These are phyloP conservation scores for Salvia splendens DNA, from an alignment of 257 asterid species.

Conservation along the genomic window DNA sequence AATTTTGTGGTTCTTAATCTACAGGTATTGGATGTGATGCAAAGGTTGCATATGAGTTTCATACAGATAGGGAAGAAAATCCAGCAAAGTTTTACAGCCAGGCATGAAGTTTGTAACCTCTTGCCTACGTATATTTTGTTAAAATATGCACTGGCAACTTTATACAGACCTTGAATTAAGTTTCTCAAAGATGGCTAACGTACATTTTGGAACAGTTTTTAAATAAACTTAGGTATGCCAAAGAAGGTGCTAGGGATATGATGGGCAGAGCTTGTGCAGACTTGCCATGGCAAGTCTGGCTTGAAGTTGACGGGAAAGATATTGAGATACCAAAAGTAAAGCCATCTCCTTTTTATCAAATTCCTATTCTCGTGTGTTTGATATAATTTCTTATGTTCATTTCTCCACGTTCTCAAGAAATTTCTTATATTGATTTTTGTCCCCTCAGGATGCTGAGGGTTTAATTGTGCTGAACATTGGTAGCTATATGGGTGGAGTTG, in stretches of 20 bases:
- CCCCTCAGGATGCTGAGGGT: slow-evolving; percentile 73
- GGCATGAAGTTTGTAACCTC: slow-evolving; percentile 41
- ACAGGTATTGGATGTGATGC: slow-evolving; percentile 92
- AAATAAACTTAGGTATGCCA: slow-evolving; percentile 81
- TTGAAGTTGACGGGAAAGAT: slow-evolving; percentile 78
- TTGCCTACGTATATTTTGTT: slow-evolving; percentile 4
- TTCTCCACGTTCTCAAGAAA: slow-evolving; percentile 11
- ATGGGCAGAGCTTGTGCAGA: slow-evolving; percentile 92
- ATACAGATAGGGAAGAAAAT: slow-evolving; percentile 73
- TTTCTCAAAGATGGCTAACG: slow-evolving; percentile 35
- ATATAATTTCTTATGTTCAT: background rate
- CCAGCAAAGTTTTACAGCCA: slow-evolving; percentile 75
- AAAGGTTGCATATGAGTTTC: slow-evolving; percentile 86
- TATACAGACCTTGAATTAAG: slow-evolving; percentile 24
- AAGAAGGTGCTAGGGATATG: slow-evolving; percentile 89
- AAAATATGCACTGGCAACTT: slow-evolving; percentile 1
- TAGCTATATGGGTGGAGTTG: slow-evolving; percentile 95
- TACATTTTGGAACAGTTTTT: slow-evolving; percentile 57
- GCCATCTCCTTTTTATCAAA: slow-evolving; percentile 25
- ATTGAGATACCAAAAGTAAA: slow-evolving; percentile 68
- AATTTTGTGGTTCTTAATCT: slow-evolving; percentile 26
- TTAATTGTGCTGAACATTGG: slow-evolving; percentile 85
- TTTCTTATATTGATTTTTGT: slow-evolving; percentile 26
- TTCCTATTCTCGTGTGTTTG: background rate
- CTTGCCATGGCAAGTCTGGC: slow-evolving; percentile 93